phyloP scores from a whole-genome alignment of 176 grass and related monocot genomes.

The Aegilops speltoides region DNA sequence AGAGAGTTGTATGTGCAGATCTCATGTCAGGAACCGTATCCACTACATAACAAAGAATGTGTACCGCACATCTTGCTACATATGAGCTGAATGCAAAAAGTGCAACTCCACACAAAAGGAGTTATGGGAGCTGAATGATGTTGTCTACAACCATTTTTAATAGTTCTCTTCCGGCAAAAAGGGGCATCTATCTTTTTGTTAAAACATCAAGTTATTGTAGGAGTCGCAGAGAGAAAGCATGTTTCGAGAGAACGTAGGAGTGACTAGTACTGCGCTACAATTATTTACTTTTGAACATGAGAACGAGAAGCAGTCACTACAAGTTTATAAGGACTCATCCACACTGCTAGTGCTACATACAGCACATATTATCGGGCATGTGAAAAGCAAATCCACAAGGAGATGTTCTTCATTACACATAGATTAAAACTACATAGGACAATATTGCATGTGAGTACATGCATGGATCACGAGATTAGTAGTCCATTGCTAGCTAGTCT shows the following conservation, averaged over 20 bases:
- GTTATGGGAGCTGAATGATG: neutral
- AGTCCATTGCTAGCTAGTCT: neutral
- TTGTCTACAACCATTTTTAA: neutral
- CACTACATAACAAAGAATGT: neutral
- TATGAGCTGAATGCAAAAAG: neutral
- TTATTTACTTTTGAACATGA: no score
- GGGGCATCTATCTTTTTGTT: no score
- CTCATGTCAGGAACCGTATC: constrained; percentile 12
- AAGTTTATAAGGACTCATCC: neutral
- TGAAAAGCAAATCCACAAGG: neutral
- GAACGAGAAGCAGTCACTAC: neutral
- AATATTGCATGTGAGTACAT: constrained; percentile 29
- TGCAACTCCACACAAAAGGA: neutral
- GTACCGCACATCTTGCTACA: neutral
- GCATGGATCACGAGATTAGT: constrained; percentile 13
- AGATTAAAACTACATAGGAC: neutral
- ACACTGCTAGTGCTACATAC: neutral
- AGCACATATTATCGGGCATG: neutral
- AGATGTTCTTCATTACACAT: constrained; percentile 15
- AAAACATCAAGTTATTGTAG: no score
- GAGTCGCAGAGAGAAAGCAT: no score
- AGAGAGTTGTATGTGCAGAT: constrained; percentile 1
- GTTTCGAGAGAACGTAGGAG: no score
- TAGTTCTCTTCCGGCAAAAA: neutral
- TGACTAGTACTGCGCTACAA: no score